Evolutionary conservation across 306 rosid genomes (phyloP), one percentile per base, ranked within the genome.

Genomic region (peach (Prunus persica)): DNA sequence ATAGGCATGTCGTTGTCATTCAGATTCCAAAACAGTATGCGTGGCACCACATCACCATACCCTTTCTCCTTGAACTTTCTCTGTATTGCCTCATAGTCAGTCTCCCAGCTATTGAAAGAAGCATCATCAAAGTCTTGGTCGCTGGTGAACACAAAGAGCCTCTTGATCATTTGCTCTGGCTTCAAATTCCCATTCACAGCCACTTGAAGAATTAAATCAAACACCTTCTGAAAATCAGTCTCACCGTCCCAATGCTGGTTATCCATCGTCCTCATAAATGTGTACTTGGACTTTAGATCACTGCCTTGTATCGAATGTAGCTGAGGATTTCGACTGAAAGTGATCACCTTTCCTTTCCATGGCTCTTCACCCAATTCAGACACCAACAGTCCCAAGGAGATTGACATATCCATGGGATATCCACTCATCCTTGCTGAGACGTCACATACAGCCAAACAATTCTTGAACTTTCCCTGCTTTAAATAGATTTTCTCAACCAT

Each of bases 41-140:
- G 80, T 50, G 92, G 96, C 73, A 90, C 88, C 10, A 67, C 77
- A 58, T 50, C 34, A 2, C 82, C 87, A 65, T 81, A 86, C 46
- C 91, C 91, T n/a, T 79, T 88, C 75, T 85, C 82, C 27, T 2
- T 58, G 32, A 71, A 90, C 75, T 88, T 90, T 72, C 88, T 84
- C 22, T 25, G 51, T 66, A 90, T 83, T 3, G 84, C 89, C 71
- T 81, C 82, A 30, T 90, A 90, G 34, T 90, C 87, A 0, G 89
- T 88, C 77, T 86, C 90, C 96, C 96, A 90, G 27, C 52, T 6
- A 9, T 73, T 82, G 0, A 0, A 0, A 0, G 87, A 86, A 0
- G 91, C 91, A n/a, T 76, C 0, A 77, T 88, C 90, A 38, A 91
- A 91, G 76, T 88, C 96, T 89, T 88, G 88, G 67, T 87, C 91